Percentiles rank a stretch among this genome's conserved stretches.
These are phyloP conservation scores for Xanthoparmelia taractica DNA, from an alignment of 495 filamentous ascomycete genomes.

Conservation along the genomic window DNA sequence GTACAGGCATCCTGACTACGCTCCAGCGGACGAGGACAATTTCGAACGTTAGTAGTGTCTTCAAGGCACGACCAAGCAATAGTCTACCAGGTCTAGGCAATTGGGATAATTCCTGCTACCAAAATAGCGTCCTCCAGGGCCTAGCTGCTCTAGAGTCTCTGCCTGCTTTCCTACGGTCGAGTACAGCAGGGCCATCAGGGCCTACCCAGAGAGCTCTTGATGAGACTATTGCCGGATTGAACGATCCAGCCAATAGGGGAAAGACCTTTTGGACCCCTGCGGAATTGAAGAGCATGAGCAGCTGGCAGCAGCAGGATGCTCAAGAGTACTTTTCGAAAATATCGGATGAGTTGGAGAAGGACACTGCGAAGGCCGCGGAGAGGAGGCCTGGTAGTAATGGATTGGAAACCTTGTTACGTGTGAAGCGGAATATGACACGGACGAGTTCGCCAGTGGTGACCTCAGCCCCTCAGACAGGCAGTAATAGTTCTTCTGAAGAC, in stretches of 20 bases:
- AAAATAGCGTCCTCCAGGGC: conserved; percentile 90
- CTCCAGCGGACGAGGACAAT: conserved; percentile 40
- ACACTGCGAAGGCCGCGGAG: conserved; percentile 47
- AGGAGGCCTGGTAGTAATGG: conserved; percentile 38
- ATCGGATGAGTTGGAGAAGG: conserved; percentile 77
- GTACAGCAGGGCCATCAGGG: conserved; percentile 37
- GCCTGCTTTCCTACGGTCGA: conserved; percentile 39
- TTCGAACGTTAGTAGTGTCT: conserved; percentile 36
- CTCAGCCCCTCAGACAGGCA: not conserved
- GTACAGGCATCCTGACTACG: conserved; percentile 43
- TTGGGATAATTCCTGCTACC: conserved; percentile 91
- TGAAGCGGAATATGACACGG: not conserved
- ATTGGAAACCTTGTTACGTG: conserved; percentile 25
- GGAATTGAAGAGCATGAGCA: conserved; percentile 77
- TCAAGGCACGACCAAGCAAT: conserved; percentile 35
- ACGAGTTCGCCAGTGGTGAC: conserved; percentile 15
- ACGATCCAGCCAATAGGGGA: conserved; percentile 58
- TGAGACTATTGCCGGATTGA: conserved; percentile 58
- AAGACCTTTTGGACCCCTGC: conserved; percentile 67
- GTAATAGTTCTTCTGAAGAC: not conserved
- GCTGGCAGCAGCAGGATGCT: conserved; percentile 94
- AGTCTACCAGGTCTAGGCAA: conserved; percentile 77
- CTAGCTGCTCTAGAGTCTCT: conserved; percentile 68
- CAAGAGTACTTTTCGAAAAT: conserved; percentile 96
- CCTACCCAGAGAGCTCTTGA: conserved; percentile 51